Percentiles rank a stretch among this genome's conserved stretches.
Conservation (phyloP, 768 basidiomycete genomes). For the Tricholoma saponaceum region DNA sequence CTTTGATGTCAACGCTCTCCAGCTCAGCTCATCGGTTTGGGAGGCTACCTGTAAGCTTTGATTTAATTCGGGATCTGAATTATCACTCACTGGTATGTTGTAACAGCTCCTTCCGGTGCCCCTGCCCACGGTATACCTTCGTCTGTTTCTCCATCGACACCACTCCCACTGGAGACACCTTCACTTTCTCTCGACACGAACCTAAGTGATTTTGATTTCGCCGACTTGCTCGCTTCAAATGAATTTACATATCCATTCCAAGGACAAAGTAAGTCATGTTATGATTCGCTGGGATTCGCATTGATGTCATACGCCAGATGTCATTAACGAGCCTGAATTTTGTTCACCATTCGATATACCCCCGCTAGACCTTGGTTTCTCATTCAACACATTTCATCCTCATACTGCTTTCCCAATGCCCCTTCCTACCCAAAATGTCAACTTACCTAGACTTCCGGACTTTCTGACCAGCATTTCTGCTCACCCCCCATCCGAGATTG, state of each 20-base stretch:
- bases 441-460: neutral
- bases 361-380: neutral
- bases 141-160: neutral
- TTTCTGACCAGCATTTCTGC: no score
- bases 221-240: neutral
- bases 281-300: neutral
- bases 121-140: neutral
- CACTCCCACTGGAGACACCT: neutral
- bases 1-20: slow-evolving; percentile 9
- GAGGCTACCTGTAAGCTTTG: neutral
- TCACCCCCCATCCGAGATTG: neutral
- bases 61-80: neutral
- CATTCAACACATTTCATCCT: neutral
- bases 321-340: neutral
- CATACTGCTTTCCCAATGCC: neutral
- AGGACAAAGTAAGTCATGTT: neutral
- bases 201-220: neutral
- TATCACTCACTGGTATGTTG: neutral
- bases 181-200: neutral
- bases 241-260: neutral
- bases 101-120: neutral
- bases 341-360: neutral
- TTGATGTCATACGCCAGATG: neutral
- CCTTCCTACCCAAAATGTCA: neutral
- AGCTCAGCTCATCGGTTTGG: neutral